Evolutionary conservation across 1,284 basidiomycete genomes (phyloP).

Genomic region (Phlebopus sp.): DNA sequence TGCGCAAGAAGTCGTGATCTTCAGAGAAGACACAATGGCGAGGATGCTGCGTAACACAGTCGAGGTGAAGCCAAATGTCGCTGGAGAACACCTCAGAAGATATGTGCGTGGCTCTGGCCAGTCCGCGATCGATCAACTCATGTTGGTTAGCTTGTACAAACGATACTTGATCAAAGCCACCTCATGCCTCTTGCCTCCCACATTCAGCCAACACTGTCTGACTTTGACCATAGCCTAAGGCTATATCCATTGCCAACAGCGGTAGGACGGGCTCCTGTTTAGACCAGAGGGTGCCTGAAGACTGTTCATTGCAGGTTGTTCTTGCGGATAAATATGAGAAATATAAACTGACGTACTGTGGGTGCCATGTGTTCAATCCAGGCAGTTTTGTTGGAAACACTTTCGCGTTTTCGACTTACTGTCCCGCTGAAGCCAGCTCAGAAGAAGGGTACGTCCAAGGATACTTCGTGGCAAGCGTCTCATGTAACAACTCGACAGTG

Average conservation of each 20-base stretch:
- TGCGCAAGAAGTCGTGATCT: conserved; percentile 93
- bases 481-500: conserved; percentile 17
- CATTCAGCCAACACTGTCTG: conserved; percentile 86
- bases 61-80: conserved; percentile 75
- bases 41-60: conserved; percentile 91
- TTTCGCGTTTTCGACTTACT: conserved; percentile 86
- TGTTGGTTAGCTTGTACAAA: conserved; percentile 78
- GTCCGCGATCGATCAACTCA: conserved; percentile 8
- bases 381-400: conserved; percentile 82
- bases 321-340: conserved; percentile 96
- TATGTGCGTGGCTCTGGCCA: conserved; percentile 59
- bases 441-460: conserved; percentile 63
- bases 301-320: conserved; percentile 60
- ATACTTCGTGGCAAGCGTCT: background rate
- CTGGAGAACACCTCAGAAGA: conserved; percentile 78
- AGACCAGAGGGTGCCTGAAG: conserved; percentile 7
- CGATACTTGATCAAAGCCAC: conserved; percentile 90
- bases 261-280: conserved; percentile 40
- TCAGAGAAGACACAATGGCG: conserved; percentile 91
- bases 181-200: conserved; percentile 81
- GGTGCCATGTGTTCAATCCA: conserved; percentile 98
- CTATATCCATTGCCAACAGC: conserved; percentile 94
- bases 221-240: conserved; percentile 90
- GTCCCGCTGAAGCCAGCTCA: conserved; percentile 72
- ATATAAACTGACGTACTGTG: conserved; percentile 96